Conservation (phyloP, 768 basidiomycete species). For the Cystoderma amianthinum region DNA sequence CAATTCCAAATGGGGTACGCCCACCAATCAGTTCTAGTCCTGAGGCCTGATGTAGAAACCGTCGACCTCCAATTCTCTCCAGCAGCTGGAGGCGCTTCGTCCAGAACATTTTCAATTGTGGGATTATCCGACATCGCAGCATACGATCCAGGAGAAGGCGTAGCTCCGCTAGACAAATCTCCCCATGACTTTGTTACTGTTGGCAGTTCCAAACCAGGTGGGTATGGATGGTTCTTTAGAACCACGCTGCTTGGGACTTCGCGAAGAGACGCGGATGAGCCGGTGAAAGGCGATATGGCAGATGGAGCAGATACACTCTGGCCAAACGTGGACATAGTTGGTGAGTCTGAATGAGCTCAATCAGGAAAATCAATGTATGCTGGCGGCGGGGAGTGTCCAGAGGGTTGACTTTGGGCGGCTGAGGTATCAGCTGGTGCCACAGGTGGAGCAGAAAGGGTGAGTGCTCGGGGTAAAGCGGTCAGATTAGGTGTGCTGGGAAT, state of each 20-base stretch:
- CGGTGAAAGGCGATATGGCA: conserved; percentile 41
- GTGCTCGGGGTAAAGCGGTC: conserved; percentile 36
- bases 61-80: conserved; percentile 56
- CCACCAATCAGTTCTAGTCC: conserved; percentile 23
- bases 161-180: conserved; percentile 12
- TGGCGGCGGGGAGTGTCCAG: conserved; percentile 13
- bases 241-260: conserved; percentile 26
- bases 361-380: conserved; percentile 6
- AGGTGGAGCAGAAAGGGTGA: conserved; percentile 31
- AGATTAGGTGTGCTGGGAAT: conserved; percentile 32
- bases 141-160: conserved; percentile 8
- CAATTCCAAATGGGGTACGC: conserved; percentile 57
- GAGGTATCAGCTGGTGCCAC: too few relatives aligned
- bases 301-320: conserved; percentile 26
- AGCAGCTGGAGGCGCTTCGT: conserved; percentile 63
- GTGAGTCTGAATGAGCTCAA: neutral
- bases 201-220: conserved; percentile 28
- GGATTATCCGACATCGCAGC: conserved; percentile 14
- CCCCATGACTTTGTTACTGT: conserved; percentile 22
- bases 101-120: conserved; percentile 53
- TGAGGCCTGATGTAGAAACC: conserved; percentile 28
- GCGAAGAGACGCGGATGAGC: conserved; percentile 26
- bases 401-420: neutral
- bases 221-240: conserved; percentile 19
- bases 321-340: neutral